Evolutionary conservation across 257 asterid species (phyloP), one percentile per base, ranked within the genome.

Genomic region (Eustoma russellianum): DNA sequence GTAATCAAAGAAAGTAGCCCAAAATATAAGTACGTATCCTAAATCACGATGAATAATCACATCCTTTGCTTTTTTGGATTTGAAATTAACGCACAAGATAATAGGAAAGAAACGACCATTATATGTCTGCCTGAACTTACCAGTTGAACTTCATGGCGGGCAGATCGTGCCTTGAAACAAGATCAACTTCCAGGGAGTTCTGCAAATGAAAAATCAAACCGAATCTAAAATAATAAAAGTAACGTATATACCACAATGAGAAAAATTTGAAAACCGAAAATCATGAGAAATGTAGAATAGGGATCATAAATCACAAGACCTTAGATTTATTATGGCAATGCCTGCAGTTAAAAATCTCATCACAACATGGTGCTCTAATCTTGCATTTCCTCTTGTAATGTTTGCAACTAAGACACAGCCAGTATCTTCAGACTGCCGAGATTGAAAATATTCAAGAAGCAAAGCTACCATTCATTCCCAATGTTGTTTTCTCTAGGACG

Each of bases 401-500:
- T 16, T 68, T 53, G 75, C 88, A 81, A 7, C 94, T 83, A 76
- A 58, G 59, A 56, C 33, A 17, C n/a, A n/a, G n/a, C 98, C 98
- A 0, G 74, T 86, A 67, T 90, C 98, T 55, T 79, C 89, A 40
- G 85, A 87, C 70, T 86, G 98, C 41, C 75, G 79, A 44, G 93
- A 74, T 59, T 90, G 98, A 55, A 90, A 86, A 77, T 90, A 86
- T 30, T 86, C 93, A 24, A 86, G 88, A 49, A 90, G 87, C 59
- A 83, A 46, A 55, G 33, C 46, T 83, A 86, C 96, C 95, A 90
- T 62, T 79, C 77, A 58, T 77, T 74, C 35, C 74, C 76, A 34
- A 83, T 70, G 41, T 70, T 73, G 61, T 71, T 73, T 56, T 73
- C 93, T 33, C 75, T 64, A 35, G 73, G 75, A 41, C 93, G 77